A percentile compares a stretch with the other conserved stretches of the same genome.
Evolutionary conservation across 176 grass and related monocot species (phyloP).

Genomic region (Tuctoria greenei): DNA sequence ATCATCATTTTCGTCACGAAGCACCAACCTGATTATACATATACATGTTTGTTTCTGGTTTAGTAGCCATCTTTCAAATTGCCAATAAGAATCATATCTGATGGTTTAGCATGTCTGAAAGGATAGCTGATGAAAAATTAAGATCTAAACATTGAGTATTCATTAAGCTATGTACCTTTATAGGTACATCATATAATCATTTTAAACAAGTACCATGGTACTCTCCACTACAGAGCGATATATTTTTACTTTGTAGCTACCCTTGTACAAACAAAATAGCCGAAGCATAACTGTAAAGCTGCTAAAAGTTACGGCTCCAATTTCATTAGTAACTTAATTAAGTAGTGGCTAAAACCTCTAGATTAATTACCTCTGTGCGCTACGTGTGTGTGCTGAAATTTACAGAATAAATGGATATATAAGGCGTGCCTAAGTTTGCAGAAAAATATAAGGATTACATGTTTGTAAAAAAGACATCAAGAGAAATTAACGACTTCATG

Average conservation of each 20-base stretch:
- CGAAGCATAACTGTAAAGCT: slow-evolving; percentile 32
- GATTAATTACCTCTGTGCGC: neutral
- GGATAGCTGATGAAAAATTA: neutral
- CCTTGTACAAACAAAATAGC: slow-evolving; percentile 12
- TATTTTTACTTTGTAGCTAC: neutral
- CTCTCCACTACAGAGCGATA: neutral
- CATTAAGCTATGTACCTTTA: slow-evolving; percentile 19
- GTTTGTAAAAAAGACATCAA: neutral
- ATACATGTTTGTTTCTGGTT: slow-evolving; percentile 8
- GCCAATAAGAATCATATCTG: slow-evolving; percentile 33
- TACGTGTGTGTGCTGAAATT: neutral
- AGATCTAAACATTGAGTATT: slow-evolving; percentile 9
- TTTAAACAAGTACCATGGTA: slow-evolving; percentile 10
- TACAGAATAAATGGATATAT: neutral
- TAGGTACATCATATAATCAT: slow-evolving; percentile 18
- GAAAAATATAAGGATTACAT: neutral
- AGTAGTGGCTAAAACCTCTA: neutral
- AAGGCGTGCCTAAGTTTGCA: neutral
- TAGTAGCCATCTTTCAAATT: slow-evolving; percentile 30
- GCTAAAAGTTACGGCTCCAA: slow-evolving; percentile 28
- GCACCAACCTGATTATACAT: slow-evolving; percentile 14
- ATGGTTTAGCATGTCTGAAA: slow-evolving; percentile 31
- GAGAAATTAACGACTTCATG: too few relatives aligned
- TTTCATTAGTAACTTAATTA: slow-evolving; percentile 7
- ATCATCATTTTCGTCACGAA: slow-evolving; percentile 6